Evolutionary conservation across 2,329 filamentous ascomycete species (phyloP), one percentile per base, ranked within the genome.

Genomic region (Aspergillus sp.): DNA sequence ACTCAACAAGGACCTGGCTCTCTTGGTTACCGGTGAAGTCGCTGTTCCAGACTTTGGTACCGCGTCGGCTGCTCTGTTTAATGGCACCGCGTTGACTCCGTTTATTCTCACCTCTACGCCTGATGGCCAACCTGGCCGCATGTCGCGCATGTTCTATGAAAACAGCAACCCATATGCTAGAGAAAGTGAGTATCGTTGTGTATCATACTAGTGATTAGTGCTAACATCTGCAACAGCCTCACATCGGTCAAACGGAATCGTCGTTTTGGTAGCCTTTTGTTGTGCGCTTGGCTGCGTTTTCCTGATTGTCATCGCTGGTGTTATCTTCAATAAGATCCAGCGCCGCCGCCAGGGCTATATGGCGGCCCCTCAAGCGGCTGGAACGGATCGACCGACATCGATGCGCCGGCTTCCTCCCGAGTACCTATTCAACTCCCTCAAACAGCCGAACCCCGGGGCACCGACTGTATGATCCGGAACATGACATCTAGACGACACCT

Each of bases 1-100:
- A 6, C 76, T 99, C 15, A 82, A 86, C 52, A 75, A 82, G 17
- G 80, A 86, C 61, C 86, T 95, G 71, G 83, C 86, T 4, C 84
- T 99, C 37, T 83, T 99, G 75, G 79, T 98, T 50, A 91, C 91
- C n/a, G 95, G 95, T 40, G 85, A 89, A 53, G 85, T 99, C 64
- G 83, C 86, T 63, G 81, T 98, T 17, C 85, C 89, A 0, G 78
- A 79, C 49, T 92, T 92, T 70, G 93, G 93, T 58, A 88, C 87
- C 57, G 91, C 89, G 6, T 96, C 93, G 14, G 92, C 91, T 8
- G 93, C 88, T 7, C 79, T 97, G 27, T 99, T 90, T 79, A 91
- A 98, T 69, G 95, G 95, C 66, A 91, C 87, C 11, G 78, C 80
- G 3, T 86, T 93, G 70, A 81, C 81, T 52, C 93, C 95, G 0